phyloP scores from a whole-genome alignment of 2,329 filamentous ascomycete genomes.

The Raffaelea arxii region DNA sequence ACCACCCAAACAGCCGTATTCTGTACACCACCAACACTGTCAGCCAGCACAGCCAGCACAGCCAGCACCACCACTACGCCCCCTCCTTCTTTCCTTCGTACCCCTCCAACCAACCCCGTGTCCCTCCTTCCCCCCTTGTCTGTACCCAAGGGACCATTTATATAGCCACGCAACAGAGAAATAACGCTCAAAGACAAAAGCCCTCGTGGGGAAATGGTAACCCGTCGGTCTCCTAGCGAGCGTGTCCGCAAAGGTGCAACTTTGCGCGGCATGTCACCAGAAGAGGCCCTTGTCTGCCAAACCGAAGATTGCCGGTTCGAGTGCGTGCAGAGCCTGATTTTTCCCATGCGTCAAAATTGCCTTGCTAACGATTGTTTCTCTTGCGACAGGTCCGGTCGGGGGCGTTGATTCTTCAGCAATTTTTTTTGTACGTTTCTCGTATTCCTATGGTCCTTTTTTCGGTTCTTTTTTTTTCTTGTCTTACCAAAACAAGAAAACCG shows the following conservation, averaged over 20 bases:
- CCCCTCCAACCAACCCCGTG: no score
- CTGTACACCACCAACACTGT: no score
- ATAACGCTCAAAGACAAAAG: no score
- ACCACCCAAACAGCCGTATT: no score
- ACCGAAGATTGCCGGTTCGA: conserved; percentile 13
- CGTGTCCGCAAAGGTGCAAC: no score
- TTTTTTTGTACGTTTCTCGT: neutral
- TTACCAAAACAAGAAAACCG: no score
- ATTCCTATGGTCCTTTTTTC: neutral
- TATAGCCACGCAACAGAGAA: no score
- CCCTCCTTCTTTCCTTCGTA: no score
- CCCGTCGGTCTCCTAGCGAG: conserved; percentile 11
- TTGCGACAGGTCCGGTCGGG: conserved; percentile 4
- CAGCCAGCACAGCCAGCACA: neutral
- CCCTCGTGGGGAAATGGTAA: conserved; percentile 12
- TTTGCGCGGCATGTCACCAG: neutral
- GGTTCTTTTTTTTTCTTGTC: neutral
- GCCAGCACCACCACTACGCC: neutral
- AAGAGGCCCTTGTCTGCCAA: neutral
- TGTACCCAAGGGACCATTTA: no score
- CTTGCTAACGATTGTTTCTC: no score
- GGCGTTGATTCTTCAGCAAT: conserved; percentile 2
- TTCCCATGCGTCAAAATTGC: no score
- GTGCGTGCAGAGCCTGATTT: conserved; percentile 3
- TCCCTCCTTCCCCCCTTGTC: no score